phyloP scores from a whole-genome alignment of 768 basidiomycete species.

The Tulasnella sp. region DNA sequence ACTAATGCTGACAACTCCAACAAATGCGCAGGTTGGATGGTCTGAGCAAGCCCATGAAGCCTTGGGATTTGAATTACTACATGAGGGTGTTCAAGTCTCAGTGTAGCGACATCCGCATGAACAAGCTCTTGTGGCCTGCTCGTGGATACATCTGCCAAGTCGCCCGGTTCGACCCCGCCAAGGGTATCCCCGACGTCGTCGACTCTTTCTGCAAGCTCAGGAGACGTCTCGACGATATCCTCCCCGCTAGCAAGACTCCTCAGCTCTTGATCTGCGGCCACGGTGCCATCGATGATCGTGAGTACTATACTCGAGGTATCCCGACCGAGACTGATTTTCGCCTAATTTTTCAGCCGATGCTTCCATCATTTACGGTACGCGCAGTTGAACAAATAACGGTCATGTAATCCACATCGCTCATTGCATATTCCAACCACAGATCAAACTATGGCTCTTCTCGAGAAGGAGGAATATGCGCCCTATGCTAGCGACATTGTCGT shows the following conservation, averaged over 20 bases:
- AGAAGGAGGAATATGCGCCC: slow-evolving; percentile 24
- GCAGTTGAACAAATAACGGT: neutral
- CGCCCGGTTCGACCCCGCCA: slow-evolving; percentile 89
- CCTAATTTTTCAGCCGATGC: slow-evolving; percentile 27
- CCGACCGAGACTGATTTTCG: slow-evolving; percentile 13
- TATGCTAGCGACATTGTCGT: slow-evolving; percentile 54
- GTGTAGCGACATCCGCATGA: slow-evolving; percentile 76
- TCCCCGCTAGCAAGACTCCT: slow-evolving; percentile 53
- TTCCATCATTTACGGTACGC: slow-evolving; percentile 81
- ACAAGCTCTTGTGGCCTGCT: slow-evolving; percentile 68
- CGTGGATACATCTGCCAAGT: slow-evolving; percentile 88
- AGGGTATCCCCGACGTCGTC: slow-evolving; percentile 79
- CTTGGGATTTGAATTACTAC: slow-evolving; percentile 65
- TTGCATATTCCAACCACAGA: neutral
- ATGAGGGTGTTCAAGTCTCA: slow-evolving; percentile 82
- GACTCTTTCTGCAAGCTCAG: slow-evolving; percentile 67
- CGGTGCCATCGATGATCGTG: slow-evolving; percentile 83
- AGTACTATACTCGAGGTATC: slow-evolving; percentile 40
- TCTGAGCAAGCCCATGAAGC: slow-evolving; percentile 60
- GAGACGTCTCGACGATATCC: slow-evolving; percentile 51
- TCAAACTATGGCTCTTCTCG: slow-evolving; percentile 26
- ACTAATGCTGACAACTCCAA: slow-evolving; percentile 25
- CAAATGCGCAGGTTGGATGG: slow-evolving; percentile 69
- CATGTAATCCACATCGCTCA: neutral
- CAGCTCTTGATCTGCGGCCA: slow-evolving; percentile 85